Evolutionary conservation across 345 rosid species (phyloP).

Genomic region (Crucihimalaya himalaica): DNA sequence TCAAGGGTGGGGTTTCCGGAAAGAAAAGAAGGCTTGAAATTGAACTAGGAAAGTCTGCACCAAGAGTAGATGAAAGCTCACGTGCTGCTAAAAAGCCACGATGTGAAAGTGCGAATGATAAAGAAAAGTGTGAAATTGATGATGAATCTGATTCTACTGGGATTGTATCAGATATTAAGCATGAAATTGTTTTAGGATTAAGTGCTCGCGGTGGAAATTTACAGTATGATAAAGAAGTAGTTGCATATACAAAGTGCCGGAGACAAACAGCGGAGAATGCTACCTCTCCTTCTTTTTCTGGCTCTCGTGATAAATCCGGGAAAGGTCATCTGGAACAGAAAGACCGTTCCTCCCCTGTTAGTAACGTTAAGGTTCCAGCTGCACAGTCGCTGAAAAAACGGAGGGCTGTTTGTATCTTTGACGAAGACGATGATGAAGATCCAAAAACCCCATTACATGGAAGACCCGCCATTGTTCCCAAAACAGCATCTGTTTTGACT

Average conservation of each 20-base stretch:
- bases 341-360: conserved; percentile 39
- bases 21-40: conserved; percentile 53
- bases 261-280: conserved; percentile 60
- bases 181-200: conserved; percentile 47
- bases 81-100: conserved; percentile 59
- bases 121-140: conserved; percentile 34
- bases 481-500: conserved; percentile 40
- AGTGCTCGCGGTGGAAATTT: conserved; percentile 46
- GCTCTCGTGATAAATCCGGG: conserved; percentile 48
- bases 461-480: conserved; percentile 46
- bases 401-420: conserved; percentile 80
- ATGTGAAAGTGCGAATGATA: conserved; percentile 43
- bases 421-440: conserved; percentile 67
- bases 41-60: conserved; percentile 48
- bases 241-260: conserved; percentile 62
- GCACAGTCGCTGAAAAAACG: conserved; percentile 60
- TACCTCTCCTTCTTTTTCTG: conserved; percentile 49
- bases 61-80: conserved; percentile 43
- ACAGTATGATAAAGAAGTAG: conserved; percentile 65
- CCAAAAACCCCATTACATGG: conserved; percentile 95
- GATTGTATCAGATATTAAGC: conserved; percentile 36
- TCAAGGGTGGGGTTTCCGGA: conserved; percentile 39
- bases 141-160: conserved; percentile 37
- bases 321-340: conserved; percentile 50
- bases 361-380: conserved; percentile 42